Base-by-base conservation (phyloP, 805 yeast species). In the Ogataea siamensis region DNA sequence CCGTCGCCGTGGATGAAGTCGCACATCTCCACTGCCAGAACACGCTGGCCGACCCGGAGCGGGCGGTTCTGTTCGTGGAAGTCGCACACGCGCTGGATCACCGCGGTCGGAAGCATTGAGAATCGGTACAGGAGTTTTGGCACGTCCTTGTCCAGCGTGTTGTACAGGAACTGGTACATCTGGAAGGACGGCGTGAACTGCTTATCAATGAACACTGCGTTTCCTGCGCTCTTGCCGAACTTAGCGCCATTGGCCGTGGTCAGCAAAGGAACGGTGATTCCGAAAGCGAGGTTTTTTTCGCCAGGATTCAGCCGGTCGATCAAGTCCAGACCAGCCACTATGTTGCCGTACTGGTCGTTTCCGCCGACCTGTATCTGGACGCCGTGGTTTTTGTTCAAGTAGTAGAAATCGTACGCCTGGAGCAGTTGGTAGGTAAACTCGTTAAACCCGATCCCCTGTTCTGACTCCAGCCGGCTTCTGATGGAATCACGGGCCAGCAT, bases 261-360 rank as follows among this genome's bases (percentile, higher is more conserved):
- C 49, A 93, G 67, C 19, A 93, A 64, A 2, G 98, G 98, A 0
- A 84, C 96, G 0, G 99, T 93, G 31, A 93, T 49, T 0, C 97
- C 98, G 58, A 64, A 85, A 3, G 76, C 72, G 1, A 64, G 58
- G 23, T 54, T 40, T 3, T 30, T 34, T 14, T 23, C 13, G 7
- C 37, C 29, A 10, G 19, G 21, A 17, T 42, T 46, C 37, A 85
- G 57, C 45, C 95, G 67, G 1, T 82, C 69, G 26, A 89, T 87
- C 41, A 93, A 69, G 53, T 93, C 99, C 26, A 86, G 75, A 0
- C 99, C 99, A 0, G 98, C 97, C 2, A 95, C 87, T 42, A 93
- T 93, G 54, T 93, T 93, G 1, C 99, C 99, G 88, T 96, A 93
- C 62, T 93, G 99, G 58, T 93, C 99, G 56, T 85, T 88, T 5